Base-by-base conservation (phyloP, 164 flowering plant species). In the Piper betle region DNA sequence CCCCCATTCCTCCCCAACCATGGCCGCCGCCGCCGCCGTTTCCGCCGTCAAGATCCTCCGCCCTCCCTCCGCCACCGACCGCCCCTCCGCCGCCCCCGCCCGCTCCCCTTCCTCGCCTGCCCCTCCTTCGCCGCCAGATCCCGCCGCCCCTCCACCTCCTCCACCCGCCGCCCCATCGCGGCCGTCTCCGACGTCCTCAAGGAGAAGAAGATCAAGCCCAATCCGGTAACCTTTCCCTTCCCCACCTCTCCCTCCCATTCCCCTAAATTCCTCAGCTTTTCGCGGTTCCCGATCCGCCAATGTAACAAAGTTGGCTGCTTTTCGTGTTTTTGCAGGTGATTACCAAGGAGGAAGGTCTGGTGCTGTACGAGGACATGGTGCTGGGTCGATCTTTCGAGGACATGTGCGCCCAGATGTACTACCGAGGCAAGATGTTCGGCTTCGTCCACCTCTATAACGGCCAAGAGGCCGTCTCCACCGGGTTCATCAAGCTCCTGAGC, bases 351-450 rank as follows among this genome's bases (percentile, higher is more conserved):
- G 98, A 89, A 72, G 93, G 87, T 0, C 68, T 92, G 77, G 83
- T 18, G 71, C 58, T 92, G 15, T 85, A 82, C 52, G 95, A 89
- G 63, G 96, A 89, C 69, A 83, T 92, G 95, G 25, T 81, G 13
- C 64, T 92, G 70, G 96, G 98, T 2, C 81, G 98, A 67, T 39
- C 79, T 12, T 91, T 88, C 48, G 96, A 91, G 74, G 98, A 91
- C 70, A 91, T 88, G 97, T 91, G 97, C 68, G 96, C 96, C 4
- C 96, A 91, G 79, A 91, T 91, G 97, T 91, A 91, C 56, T 91
- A 91, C 73, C 80, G 97, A 64, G 97, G 98, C 4, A 91, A 91
- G 64, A 88, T 91, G 96, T 88, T 86, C 67, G 97, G 97, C 5
- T 91, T 91, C 67, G 97, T 91, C 41, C 97, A 91, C 64, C 80